A percentile compares a stretch with the other conserved stretches of the same genome.
Evolutionary conservation across 352 stramenopile species (phyloP).

Genomic region (Pythium vanterpoolii): DNA sequence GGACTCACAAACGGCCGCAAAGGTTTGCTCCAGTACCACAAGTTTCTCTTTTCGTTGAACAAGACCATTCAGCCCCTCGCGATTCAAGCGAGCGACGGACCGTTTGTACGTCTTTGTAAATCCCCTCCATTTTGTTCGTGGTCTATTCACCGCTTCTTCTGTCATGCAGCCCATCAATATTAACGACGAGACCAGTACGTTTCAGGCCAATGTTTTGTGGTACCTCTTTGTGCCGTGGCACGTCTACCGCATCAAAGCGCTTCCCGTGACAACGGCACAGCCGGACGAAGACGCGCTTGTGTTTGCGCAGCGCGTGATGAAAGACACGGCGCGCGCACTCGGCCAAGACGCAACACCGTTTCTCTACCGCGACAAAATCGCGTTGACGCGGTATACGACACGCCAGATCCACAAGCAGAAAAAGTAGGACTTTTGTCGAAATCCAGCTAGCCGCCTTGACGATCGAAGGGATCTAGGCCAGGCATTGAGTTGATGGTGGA

Average conservation of each 20-base stretch:
- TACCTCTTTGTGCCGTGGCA: conserved; percentile 72
- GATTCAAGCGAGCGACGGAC: conserved; percentile 56
- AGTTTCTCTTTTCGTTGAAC: conserved; percentile 72
- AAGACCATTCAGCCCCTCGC: conserved; percentile 60
- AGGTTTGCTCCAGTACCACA: conserved; percentile 71
- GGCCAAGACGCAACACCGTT: conserved; percentile 57
- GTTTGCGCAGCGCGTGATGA: conserved; percentile 65
- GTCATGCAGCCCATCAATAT: conserved; percentile 60
- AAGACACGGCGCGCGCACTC: conserved; percentile 42
- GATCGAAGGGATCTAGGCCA: conserved; percentile 39
- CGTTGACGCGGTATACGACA: conserved; percentile 54
- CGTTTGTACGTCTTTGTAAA: conserved; percentile 48
- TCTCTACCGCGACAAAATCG: conserved; percentile 72
- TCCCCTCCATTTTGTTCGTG: not conserved
- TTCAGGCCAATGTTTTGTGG: conserved; percentile 69
- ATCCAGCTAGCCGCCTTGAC: conserved; percentile 24
- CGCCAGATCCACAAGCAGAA: conserved; percentile 51
- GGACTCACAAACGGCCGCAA: conserved; percentile 64
- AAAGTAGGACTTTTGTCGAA: conserved; percentile 17
- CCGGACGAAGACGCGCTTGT: conserved; percentile 43
- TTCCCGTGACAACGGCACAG: conserved; percentile 35
- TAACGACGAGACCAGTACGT: conserved; percentile 77
- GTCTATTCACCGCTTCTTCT: not conserved
- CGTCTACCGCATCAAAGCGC: conserved; percentile 56
- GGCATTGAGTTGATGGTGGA: conserved; percentile 25